Evolutionary conservation across 2,329 filamentous ascomycete species (phyloP).

Genomic region (Talaromyces albobiverticillius): DNA sequence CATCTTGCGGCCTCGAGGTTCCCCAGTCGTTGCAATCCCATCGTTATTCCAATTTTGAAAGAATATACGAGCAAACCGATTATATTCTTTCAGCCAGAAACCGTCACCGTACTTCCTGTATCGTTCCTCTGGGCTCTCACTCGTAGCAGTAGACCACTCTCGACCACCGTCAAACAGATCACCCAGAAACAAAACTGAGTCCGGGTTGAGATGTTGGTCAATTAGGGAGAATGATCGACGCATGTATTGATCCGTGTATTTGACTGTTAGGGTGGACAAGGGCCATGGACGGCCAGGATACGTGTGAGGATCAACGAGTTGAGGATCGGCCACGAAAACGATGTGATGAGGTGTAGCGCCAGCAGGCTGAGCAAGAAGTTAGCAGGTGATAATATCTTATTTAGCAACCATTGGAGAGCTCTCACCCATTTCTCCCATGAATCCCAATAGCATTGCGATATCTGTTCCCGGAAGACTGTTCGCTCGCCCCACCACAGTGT

Average conservation of each 20-base stretch:
- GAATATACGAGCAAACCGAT: constrained; percentile 83
- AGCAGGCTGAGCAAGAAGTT: constrained; percentile 57
- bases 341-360: constrained; percentile 78
- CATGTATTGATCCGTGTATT: constrained; percentile 87
- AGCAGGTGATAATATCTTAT: background rate
- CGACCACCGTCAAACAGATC: constrained; percentile 94
- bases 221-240: constrained; percentile 76
- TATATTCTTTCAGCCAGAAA: constrained; percentile 86
- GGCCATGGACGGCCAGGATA: constrained; percentile 81
- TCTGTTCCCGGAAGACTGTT: constrained; percentile 67
- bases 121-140: constrained; percentile 61
- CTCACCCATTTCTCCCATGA: constrained; percentile 90
- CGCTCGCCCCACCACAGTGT: constrained; percentile 83
- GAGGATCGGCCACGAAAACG: constrained; percentile 82
- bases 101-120: constrained; percentile 72
- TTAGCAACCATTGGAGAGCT: background rate
- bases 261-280: constrained; percentile 62
- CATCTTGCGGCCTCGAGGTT: constrained; percentile 69
- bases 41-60: constrained; percentile 64
- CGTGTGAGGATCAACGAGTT: constrained; percentile 91
- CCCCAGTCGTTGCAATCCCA: constrained; percentile 53
- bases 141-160: constrained; percentile 79
- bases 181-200: constrained; percentile 86
- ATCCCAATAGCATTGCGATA: constrained; percentile 74
- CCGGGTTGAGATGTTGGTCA: constrained; percentile 72